phyloP scores from a whole-genome alignment of 805 yeast genomes.

The Saccharomyces cerevisiae region DNA sequence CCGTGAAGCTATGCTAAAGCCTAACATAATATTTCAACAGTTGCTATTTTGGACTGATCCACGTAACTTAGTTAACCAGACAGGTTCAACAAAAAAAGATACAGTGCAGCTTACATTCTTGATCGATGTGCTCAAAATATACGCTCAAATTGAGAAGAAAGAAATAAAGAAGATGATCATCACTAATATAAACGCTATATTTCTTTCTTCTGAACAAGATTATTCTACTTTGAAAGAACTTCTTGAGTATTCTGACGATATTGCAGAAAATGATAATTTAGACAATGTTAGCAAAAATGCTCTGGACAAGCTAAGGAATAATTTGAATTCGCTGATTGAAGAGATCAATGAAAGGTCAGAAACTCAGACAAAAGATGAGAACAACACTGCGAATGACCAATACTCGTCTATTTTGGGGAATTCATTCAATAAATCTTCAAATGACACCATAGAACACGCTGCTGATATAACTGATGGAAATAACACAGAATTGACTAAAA shows the following conservation, averaged over 20 bases:
- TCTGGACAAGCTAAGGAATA: slow-evolving; percentile 24
- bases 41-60: slow-evolving; percentile 84
- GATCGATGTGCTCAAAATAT: slow-evolving; percentile 43
- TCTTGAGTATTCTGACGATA: slow-evolving; percentile 21
- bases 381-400: slow-evolving; percentile 10
- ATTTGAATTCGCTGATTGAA: slow-evolving; percentile 6
- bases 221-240: slow-evolving; percentile 22
- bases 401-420: slow-evolving; percentile 18
- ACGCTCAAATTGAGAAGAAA: slow-evolving; percentile 40
- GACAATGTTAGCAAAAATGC: slow-evolving; percentile 33
- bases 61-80: slow-evolving; percentile 44
- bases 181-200: slow-evolving; percentile 41
- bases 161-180: slow-evolving; percentile 49
- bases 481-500: neutral
- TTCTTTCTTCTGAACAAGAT: slow-evolving; percentile 31
- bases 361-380: slow-evolving; percentile 3
- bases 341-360: slow-evolving; percentile 7
- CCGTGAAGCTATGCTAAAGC: slow-evolving; percentile 29
- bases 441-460: neutral
- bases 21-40: slow-evolving; percentile 56
- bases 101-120: slow-evolving; percentile 51
- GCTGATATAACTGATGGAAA: neutral
- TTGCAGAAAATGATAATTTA: slow-evolving; percentile 25
- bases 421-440: neutral
- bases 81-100: slow-evolving; percentile 35